phyloP scores from a whole-genome alignment of 345 rosid species.

The Brassica napus region Da-Ae NC_063452.1:64677001-64677500 shows the following conservation, averaged over 20 bases:
- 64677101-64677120: not conserved
- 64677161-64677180: constrained; percentile 78
- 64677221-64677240: constrained; percentile 71
- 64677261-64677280: constrained; percentile 92
- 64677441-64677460: constrained; percentile 49
- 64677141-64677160: constrained; percentile 51
- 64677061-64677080: constrained; percentile 14
- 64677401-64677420: constrained; percentile 89
- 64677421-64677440: constrained; percentile 76
- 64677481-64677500: constrained; percentile 69
- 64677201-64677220: constrained; percentile 74
- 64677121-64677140: constrained; percentile 6
- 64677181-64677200: constrained; percentile 61
- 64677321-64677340: constrained; percentile 54
- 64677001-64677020: constrained; percentile 59
- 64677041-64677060: constrained; percentile 25
- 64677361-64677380: constrained; percentile 76
- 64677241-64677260: constrained; percentile 87
- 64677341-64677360: constrained; percentile 65
- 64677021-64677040: constrained; percentile 70
- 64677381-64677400: constrained; percentile 86
- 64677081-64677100: not conserved
- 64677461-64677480: constrained; percentile 77
- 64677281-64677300: constrained; percentile 79
- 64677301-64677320: constrained; percentile 51